A percentile compares a stretch with the other conserved stretches of the same genome.
phyloP scores from a whole-genome alignment of 2,329 filamentous ascomycete genomes.

The Venturiaceae sp. region DNA sequence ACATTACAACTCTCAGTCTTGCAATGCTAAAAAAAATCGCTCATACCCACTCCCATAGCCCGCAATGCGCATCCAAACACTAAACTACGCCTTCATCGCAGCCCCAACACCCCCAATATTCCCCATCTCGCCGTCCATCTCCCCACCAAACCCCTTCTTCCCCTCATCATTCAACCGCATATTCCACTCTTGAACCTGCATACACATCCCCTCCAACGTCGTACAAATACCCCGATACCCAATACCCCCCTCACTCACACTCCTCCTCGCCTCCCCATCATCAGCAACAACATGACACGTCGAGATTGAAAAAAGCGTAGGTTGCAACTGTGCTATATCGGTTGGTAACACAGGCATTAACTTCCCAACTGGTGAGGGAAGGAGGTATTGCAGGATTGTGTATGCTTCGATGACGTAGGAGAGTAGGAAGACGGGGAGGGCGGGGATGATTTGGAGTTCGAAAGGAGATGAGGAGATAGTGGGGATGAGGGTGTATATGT shows the following conservation, averaged over 20 bases:
- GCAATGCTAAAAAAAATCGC: too few relatives aligned
- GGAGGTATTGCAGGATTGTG: slow-evolving; percentile 16
- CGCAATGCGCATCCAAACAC: too few relatives aligned
- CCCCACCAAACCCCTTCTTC: too few relatives aligned
- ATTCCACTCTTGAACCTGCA: slow-evolving; percentile 34
- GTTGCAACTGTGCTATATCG: slow-evolving; percentile 30
- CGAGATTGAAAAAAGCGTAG: slow-evolving; percentile 21
- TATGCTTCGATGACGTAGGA: slow-evolving; percentile 30
- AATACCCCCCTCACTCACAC: slow-evolving; percentile 30
- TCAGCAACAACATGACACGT: slow-evolving; percentile 26
- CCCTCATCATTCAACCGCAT: too few relatives aligned
- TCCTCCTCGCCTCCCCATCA: slow-evolving; percentile 26
- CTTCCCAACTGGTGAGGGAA: slow-evolving; percentile 11
- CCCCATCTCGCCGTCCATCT: too few relatives aligned
- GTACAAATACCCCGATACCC: slow-evolving; percentile 29
- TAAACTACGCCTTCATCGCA: too few relatives aligned
- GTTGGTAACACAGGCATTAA: slow-evolving; percentile 19
- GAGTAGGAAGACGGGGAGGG: slow-evolving; percentile 27
- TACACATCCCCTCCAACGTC: slow-evolving; percentile 32
- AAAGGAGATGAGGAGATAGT: slow-evolving; percentile 22
- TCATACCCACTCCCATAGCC: too few relatives aligned
- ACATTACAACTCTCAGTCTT: too few relatives aligned
- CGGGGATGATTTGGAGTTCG: slow-evolving; percentile 22
- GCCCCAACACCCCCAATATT: too few relatives aligned
- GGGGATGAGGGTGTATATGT: slow-evolving; percentile 28